phyloP scores from a whole-genome alignment of 495 filamentous ascomycete genomes.

The Tetracladium marchalianum region DNA sequence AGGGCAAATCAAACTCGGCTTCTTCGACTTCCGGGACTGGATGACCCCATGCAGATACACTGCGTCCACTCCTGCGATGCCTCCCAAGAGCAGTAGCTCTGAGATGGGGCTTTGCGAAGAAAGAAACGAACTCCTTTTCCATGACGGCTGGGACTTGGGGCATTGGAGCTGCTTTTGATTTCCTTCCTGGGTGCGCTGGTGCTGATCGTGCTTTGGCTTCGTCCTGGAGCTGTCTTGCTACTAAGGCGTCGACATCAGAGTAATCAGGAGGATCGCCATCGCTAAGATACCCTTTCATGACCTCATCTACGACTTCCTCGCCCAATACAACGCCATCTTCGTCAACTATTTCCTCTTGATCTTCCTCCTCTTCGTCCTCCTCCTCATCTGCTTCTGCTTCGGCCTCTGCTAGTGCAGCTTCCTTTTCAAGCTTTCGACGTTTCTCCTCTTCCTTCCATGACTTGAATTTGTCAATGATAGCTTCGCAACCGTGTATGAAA shows the following conservation, averaged over 20 bases:
- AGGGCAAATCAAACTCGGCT: slow-evolving; percentile 64
- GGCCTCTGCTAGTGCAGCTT: slow-evolving; percentile 37
- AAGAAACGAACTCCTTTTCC: slow-evolving; percentile 69
- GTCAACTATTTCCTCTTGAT: slow-evolving; percentile 26
- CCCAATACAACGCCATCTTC: slow-evolving; percentile 30
- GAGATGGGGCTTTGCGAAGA: slow-evolving; percentile 67
- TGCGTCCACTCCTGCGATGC: slow-evolving; percentile 46
- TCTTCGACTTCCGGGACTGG: slow-evolving; percentile 64
- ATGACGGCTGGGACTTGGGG: slow-evolving; percentile 22
- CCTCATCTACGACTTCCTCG: slow-evolving; percentile 25
- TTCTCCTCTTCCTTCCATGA: slow-evolving; percentile 88
- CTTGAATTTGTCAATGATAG: slow-evolving; percentile 76
- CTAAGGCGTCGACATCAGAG: slow-evolving; percentile 64
- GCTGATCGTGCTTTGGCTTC: slow-evolving; percentile 45
- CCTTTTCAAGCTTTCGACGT: slow-evolving; percentile 58
- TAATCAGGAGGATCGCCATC: slow-evolving; percentile 46
- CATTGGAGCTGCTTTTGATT: slow-evolving; percentile 5
- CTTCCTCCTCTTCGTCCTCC: slow-evolving; percentile 23
- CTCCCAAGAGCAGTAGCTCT: slow-evolving; percentile 64
- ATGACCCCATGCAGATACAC: slow-evolving; percentile 61
- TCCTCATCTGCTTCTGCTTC: slow-evolving; percentile 30
- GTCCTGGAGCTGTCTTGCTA: slow-evolving; percentile 62
- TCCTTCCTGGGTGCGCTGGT: slow-evolving; percentile 5
- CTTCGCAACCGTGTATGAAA: slow-evolving; percentile 71
- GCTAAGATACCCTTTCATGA: slow-evolving; percentile 25